Evolutionary conservation across 805 yeast genomes (phyloP).

Genomic region (Dipodascus geniculatus): DNA sequence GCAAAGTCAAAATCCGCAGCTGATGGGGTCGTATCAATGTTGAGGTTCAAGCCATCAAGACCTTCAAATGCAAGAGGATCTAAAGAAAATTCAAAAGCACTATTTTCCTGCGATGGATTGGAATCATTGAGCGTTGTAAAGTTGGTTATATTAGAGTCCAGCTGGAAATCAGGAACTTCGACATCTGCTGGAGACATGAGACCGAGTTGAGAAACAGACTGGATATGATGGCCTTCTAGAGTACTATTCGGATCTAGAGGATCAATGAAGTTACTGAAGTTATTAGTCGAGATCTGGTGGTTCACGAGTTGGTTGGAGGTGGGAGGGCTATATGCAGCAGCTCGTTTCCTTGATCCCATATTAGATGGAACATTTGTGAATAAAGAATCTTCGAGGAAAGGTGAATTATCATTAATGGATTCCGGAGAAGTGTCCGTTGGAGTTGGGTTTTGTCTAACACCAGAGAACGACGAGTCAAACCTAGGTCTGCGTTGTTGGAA

Average conservation of each 20-base stretch:
- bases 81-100: constrained; percentile 28
- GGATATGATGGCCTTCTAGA: constrained; percentile 2
- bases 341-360: not conserved
- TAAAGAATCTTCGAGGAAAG: not conserved
- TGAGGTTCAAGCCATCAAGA: constrained; percentile 15
- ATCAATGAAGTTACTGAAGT: not conserved
- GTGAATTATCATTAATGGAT: constrained; percentile 6
- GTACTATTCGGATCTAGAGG: not conserved
- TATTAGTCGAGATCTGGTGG: not conserved
- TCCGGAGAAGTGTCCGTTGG: constrained; percentile 15
- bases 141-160: not conserved
- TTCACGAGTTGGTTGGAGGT: not conserved
- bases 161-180: not conserved
- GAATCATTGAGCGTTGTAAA: not conserved
- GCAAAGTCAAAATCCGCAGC: not conserved
- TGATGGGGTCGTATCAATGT: not conserved
- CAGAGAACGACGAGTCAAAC: constrained; percentile 5
- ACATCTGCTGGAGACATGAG: not conserved
- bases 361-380: not conserved
- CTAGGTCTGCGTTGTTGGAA: not conserved
- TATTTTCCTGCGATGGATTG: constrained; percentile 4
- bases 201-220: constrained; percentile 2
- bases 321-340: not conserved
- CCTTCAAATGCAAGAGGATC: constrained; percentile 42
- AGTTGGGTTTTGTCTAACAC: constrained; percentile 5